These are phyloP conservation scores for Lepiota venenata DNA, from an alignment of 768 basidiomycete species.

Conservation along the genomic window DNA sequence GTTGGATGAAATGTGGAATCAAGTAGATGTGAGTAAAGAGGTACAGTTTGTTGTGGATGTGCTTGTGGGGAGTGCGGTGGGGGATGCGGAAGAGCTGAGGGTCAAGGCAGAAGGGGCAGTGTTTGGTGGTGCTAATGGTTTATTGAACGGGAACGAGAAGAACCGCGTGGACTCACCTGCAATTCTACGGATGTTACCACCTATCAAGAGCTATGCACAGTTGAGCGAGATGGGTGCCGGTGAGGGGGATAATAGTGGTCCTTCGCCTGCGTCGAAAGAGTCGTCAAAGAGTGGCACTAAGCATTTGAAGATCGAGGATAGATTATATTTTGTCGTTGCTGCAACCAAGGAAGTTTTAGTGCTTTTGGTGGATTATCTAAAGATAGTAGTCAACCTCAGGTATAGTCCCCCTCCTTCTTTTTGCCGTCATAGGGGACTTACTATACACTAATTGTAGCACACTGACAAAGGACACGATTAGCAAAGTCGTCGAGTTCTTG, in stretches of 20 bases:
- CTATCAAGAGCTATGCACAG: conserved; percentile 8
- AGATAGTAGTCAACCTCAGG: conserved; percentile 77
- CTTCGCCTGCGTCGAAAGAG: not conserved
- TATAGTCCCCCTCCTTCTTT: not conserved
- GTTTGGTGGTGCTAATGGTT: conserved; percentile 17
- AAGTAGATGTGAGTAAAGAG: conserved; percentile 62
- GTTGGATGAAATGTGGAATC: conserved; percentile 94
- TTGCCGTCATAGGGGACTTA: not conserved
- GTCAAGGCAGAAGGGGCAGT: conserved; percentile 29
- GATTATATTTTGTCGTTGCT: conserved; percentile 79
- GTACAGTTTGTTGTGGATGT: conserved; percentile 73
- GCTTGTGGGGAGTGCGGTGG: conserved; percentile 78
- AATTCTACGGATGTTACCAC: not conserved
- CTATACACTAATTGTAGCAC: conserved; percentile 37
- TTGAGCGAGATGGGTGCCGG: not conserved
- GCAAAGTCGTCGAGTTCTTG: conserved; percentile 89
- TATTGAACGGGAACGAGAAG: not conserved
- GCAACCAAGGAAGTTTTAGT: conserved; percentile 76
- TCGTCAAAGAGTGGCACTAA: conserved; percentile 31
- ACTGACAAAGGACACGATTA: conserved; percentile 95
- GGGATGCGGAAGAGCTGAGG: conserved; percentile 70
- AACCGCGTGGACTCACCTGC: not conserved
- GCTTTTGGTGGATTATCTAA: conserved; percentile 82
- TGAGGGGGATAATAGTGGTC: not conserved
- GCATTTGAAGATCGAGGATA: conserved; percentile 76